phyloP scores from a whole-genome alignment of 2,329 filamentous ascomycete species.

The Xylariales sp. region DNA sequence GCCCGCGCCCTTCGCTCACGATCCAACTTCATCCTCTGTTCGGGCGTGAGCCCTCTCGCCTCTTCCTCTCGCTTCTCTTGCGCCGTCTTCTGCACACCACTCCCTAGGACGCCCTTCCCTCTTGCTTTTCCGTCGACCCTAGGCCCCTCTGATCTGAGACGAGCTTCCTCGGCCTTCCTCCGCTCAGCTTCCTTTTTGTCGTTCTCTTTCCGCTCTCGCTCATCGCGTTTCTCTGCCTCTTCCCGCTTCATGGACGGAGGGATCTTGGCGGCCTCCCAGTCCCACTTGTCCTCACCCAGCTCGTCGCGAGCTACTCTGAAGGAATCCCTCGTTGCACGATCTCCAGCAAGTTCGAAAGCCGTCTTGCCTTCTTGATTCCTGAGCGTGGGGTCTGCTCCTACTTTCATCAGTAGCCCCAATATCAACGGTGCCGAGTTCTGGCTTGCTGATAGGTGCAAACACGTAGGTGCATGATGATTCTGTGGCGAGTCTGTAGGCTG shows the following conservation, averaged over 20 bases:
- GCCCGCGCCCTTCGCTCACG: conserved; percentile 85
- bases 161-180: conserved; percentile 68
- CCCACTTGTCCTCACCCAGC: conserved; percentile 69
- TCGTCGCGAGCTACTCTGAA: conserved; percentile 85
- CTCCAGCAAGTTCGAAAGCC: conserved; percentile 81
- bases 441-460: conserved; percentile 80
- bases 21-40: conserved; percentile 80
- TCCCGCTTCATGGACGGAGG: conserved; percentile 64
- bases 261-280: conserved; percentile 74
- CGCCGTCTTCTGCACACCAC: conserved; percentile 63
- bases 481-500: conserved; percentile 60
- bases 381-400: conserved; percentile 66
- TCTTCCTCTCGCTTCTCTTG: conserved; percentile 83
- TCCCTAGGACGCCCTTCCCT: conserved; percentile 52
- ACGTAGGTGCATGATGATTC: conserved; percentile 76
- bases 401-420: conserved; percentile 69
- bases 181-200: conserved; percentile 66
- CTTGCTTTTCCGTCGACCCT: conserved; percentile 38
- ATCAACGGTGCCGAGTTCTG: conserved; percentile 77
- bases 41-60: conserved; percentile 75
- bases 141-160: conserved; percentile 62
- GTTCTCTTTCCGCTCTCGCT: conserved; percentile 65
- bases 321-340: conserved; percentile 79
- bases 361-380: conserved; percentile 74
- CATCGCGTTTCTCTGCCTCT: conserved; percentile 66